Percentiles rank a stretch among this genome's conserved stretches.
These are phyloP conservation scores for Petunia axillaris DNA, from an alignment of 257 asterid genomes.

Conservation along the genomic window DNA sequence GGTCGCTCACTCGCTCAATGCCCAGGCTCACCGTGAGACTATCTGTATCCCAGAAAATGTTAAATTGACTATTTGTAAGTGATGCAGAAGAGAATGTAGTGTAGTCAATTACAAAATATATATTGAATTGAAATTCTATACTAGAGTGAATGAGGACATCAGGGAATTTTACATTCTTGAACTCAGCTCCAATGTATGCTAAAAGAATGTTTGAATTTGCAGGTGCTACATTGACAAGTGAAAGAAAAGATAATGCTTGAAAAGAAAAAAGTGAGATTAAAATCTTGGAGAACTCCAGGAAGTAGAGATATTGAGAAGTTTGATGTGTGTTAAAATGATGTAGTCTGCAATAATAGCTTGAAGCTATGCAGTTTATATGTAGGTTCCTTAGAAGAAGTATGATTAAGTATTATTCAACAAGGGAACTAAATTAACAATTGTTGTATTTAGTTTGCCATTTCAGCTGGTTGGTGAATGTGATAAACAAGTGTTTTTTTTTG, in stretches of 20 bases:
- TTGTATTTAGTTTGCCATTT: no score
- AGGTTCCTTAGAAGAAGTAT: no score
- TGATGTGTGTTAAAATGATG: no score
- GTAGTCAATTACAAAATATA: conserved; percentile 56
- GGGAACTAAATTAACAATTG: no score
- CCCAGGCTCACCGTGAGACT: conserved; percentile 35
- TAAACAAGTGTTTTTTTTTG: no score
- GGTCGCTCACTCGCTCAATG: no score
- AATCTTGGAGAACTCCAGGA: conserved; percentile 39
- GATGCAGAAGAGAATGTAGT: no score
- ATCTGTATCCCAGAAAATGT: conserved; percentile 67
- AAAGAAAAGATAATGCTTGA: conserved; percentile 27
- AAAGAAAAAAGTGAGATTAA: conserved; percentile 27
- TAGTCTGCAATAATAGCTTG: no score
- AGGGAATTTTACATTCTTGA: conserved; percentile 43
- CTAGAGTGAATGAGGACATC: conserved; percentile 39
- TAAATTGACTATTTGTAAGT: conserved; percentile 51
- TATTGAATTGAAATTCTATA: conserved; percentile 81
- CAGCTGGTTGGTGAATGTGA: no score
- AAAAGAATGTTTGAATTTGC: conserved; percentile 51
- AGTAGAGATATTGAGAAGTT: not conserved
- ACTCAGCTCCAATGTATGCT: conserved; percentile 74
- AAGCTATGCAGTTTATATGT: no score
- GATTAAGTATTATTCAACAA: no score
- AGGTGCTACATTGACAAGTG: conserved; percentile 28